Evolutionary conservation across 2,329 filamentous ascomycete genomes (phyloP).

Genomic region (Rutstroemia sp.): DNA sequence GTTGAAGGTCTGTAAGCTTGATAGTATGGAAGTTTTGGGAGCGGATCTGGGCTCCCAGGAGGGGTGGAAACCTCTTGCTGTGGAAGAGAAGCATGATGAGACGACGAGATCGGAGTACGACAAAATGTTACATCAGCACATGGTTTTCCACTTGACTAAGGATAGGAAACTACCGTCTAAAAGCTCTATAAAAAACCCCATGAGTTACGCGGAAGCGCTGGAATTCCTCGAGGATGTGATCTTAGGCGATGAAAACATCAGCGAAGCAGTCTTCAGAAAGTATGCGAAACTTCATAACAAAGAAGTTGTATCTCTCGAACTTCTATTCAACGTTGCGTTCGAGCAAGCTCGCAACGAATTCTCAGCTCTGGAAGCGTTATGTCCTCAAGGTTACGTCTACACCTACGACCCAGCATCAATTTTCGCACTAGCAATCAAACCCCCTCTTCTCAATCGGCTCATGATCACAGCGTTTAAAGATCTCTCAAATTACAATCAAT

Average conservation of each 20-base stretch:
- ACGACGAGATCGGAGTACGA: too few species aligned
- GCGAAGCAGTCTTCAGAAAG: constrained; percentile 18
- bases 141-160: too few species aligned
- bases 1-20: constrained; percentile 18
- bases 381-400: constrained; percentile 16
- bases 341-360: constrained; percentile 23
- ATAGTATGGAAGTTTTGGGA: background rate
- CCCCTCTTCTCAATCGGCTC: too few species aligned
- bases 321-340: constrained; percentile 20
- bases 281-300: constrained; percentile 7
- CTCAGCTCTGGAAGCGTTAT: constrained; percentile 21
- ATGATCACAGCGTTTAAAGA: too few species aligned
- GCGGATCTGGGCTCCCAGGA: constrained; percentile 8
- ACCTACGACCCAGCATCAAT: too few species aligned
- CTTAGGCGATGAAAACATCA: background rate
- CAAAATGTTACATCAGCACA: too few species aligned
- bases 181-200: too few species aligned
- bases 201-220: too few species aligned
- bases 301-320: constrained; percentile 19
- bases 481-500: too few species aligned
- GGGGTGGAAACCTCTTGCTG: background rate
- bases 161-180: too few species aligned
- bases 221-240: constrained; percentile 2
- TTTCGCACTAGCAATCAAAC: too few species aligned
- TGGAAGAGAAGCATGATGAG: too few species aligned